Evolutionary conservation across 2,329 filamentous ascomycete genomes (phyloP).

Genomic region (Aspergillus sp.): DNA sequence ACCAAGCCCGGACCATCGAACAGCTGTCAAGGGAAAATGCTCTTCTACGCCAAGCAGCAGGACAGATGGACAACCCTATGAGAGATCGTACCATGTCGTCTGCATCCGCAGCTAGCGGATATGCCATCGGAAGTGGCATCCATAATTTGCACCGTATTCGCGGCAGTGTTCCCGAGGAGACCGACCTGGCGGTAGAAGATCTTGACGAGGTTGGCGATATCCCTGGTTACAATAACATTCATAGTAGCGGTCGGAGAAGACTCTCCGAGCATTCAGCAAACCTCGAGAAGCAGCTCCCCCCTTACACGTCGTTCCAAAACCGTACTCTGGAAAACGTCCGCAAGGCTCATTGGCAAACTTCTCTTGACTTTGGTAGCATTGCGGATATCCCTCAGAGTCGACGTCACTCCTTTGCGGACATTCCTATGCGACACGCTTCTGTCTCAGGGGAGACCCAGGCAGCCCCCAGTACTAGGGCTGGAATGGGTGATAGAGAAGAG

Average conservation of each 20-base stretch:
- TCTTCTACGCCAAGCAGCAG: slow-evolving; percentile 47
- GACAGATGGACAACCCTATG: slow-evolving; percentile 40
- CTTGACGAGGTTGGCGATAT: slow-evolving; percentile 45
- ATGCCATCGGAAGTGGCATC: slow-evolving; percentile 32
- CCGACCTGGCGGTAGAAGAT: slow-evolving; percentile 48
- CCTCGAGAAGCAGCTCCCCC: slow-evolving; percentile 43
- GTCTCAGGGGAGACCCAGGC: slow-evolving; percentile 39
- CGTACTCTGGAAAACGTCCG: slow-evolving; percentile 48
- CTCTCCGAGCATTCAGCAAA: slow-evolving; percentile 49
- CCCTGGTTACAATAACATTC: slow-evolving; percentile 41
- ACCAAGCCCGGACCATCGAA: slow-evolving; percentile 49
- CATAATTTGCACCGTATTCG: slow-evolving; percentile 43
- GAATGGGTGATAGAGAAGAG: slow-evolving; percentile 40
- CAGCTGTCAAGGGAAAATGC: slow-evolving; percentile 51
- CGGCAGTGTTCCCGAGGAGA: slow-evolving; percentile 46
- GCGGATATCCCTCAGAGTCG: slow-evolving; percentile 52
- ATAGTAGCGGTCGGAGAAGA: slow-evolving; percentile 41
- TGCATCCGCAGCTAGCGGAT: slow-evolving; percentile 38
- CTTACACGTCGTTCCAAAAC: slow-evolving; percentile 43
- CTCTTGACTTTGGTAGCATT: slow-evolving; percentile 50
- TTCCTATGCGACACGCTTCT: slow-evolving; percentile 50
- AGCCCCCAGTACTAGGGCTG: slow-evolving; percentile 21
- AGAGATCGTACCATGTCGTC: slow-evolving; percentile 47
- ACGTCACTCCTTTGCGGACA: slow-evolving; percentile 54
- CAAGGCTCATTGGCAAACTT: slow-evolving; percentile 54